These are phyloP conservation scores for Dichotomopilus funicola DNA, from an alignment of 2,329 filamentous ascomycete genomes.

Conservation along the genomic window DNA sequence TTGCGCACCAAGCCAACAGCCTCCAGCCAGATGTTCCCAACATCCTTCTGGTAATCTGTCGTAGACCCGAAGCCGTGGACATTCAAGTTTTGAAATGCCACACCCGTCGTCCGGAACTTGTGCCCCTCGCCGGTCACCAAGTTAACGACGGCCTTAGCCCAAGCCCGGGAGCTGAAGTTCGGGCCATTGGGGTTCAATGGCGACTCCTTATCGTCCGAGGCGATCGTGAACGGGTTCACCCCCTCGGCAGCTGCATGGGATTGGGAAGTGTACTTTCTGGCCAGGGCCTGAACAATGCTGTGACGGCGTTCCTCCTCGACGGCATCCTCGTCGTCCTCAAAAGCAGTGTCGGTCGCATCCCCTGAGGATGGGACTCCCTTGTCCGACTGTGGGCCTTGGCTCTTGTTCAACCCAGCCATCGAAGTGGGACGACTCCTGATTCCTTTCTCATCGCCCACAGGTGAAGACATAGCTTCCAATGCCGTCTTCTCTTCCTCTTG, in stretches of 20 bases:
- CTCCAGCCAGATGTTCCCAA: conserved; percentile 55
- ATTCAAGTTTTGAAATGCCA: conserved; percentile 61
- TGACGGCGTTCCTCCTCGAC: conserved; percentile 45
- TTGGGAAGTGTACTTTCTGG: conserved; percentile 47
- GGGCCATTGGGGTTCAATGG: conserved; percentile 42
- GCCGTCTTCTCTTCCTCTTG: conserved; percentile 23
- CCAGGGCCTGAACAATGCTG: conserved; percentile 49
- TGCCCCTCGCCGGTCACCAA: conserved; percentile 46
- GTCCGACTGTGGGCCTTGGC: conserved; percentile 24
- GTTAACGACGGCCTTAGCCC: conserved; percentile 54
- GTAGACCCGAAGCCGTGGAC: conserved; percentile 61
- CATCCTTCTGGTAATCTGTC: conserved; percentile 66
- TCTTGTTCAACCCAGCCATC: conserved; percentile 31
- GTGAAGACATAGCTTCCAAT: conserved; percentile 13
- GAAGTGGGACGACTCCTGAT: conserved; percentile 32
- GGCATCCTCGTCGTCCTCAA: conserved; percentile 33
- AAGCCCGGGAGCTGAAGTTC: conserved; percentile 47
- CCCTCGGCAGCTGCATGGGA: conserved; percentile 32
- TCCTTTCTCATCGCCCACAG: conserved; percentile 25
- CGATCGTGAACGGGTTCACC: conserved; percentile 43
- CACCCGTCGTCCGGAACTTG: conserved; percentile 53
- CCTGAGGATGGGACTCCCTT: conserved; percentile 24
- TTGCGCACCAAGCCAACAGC: conserved; percentile 37
- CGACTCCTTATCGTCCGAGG: conserved; percentile 34
- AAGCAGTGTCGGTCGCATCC: conserved; percentile 28